Base-by-base conservation (phyloP, 495 filamentous ascomycete species). In the Xylaria venustula region DNA sequence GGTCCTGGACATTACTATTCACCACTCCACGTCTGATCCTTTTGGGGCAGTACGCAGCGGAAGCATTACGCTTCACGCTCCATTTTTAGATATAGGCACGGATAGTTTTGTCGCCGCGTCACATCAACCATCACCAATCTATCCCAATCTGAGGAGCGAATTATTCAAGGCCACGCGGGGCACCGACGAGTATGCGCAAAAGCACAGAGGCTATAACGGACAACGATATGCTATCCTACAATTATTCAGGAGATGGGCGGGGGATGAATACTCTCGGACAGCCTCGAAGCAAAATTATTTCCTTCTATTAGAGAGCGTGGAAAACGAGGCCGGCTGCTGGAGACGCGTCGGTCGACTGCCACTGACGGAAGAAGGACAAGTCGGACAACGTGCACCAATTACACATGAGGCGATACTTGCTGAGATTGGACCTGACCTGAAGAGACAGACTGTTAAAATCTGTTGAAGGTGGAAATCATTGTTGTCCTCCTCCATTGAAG, bases 1-100 rank as follows among this genome's bases (percentile, higher is more conserved):
- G 17, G 53, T 70, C 44, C 7, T 70, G 23, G 51, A 56, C 28
- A 15, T 67, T 30, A 41, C 20, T n/a, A 65, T 62, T 8, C 14
- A 60, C 23, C 49, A 44, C 48, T 49, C 40, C 30, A 62, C 65
- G 14, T 34, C 44, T 23, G 67, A 67, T 36, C 62, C 48, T 3
- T 70, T 67, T 40, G 67, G 67, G 30, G 54, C 64, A 50, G 57
- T 67, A 15, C 41, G 48, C 9, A 60, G 65, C 0, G 67, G 67
- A 19, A 51, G 49, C 48, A 54, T 70, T 37, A 60, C 62, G 3
- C 55, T 67, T 2, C 50, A 52, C 15, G 51, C 55, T 20, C 65
- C 65, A 15, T 67, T 67, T 37, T 47, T 56, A 19, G 50, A 58
- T 7, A 52, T 67, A 14, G 47, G 40, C 7, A 50, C 49, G 20